Percentiles rank a stretch among this genome's conserved stretches.
Conservation (phyloP, 495 filamentous ascomycete genomes). For the Penicillium chermesinum region DNA sequence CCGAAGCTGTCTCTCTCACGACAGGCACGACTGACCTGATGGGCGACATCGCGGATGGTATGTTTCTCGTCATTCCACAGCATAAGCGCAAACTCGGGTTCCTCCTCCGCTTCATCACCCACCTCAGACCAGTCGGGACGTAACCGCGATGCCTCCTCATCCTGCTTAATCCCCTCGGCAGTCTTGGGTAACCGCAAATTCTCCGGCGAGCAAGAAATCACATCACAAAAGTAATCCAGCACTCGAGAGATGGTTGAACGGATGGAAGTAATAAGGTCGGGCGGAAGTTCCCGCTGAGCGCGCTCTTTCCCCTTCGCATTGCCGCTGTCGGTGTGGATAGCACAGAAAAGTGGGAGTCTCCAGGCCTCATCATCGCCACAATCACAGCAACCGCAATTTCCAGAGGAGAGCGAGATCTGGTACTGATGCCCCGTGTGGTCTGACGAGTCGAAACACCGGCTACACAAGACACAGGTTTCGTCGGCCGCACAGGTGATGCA, state of each 20-base stretch:
- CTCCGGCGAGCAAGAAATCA: constrained; percentile 95
- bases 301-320: constrained; percentile 61
- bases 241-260: constrained; percentile 76
- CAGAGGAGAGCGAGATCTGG: constrained; percentile 74
- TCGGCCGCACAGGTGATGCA: constrained; percentile 90
- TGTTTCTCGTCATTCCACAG: constrained; percentile 99
- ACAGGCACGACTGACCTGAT: constrained; percentile 89
- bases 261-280: constrained; percentile 68
- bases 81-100: constrained; percentile 77
- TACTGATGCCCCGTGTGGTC: constrained; percentile 95
- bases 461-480: constrained; percentile 81
- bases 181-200: constrained; percentile 84
- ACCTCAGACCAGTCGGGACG: constrained; percentile 66
- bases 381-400: constrained; percentile 94
- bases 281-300: constrained; percentile 51
- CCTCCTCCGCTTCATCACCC: constrained; percentile 49
- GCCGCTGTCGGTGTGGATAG: constrained; percentile 72
- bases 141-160: constrained; percentile 76
- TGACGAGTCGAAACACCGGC: constrained; percentile 88
- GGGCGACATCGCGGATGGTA: constrained; percentile 82
- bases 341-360: constrained; percentile 80
- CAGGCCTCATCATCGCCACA: constrained; percentile 95
- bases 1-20: constrained; percentile 64
- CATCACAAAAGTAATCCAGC: constrained; percentile 93
- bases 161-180: constrained; percentile 66